Percentiles rank a stretch among this genome's conserved stretches.
Evolutionary conservation across 768 basidiomycete species (phyloP).

Genomic region (Boletus rufocinnamomeus): DNA sequence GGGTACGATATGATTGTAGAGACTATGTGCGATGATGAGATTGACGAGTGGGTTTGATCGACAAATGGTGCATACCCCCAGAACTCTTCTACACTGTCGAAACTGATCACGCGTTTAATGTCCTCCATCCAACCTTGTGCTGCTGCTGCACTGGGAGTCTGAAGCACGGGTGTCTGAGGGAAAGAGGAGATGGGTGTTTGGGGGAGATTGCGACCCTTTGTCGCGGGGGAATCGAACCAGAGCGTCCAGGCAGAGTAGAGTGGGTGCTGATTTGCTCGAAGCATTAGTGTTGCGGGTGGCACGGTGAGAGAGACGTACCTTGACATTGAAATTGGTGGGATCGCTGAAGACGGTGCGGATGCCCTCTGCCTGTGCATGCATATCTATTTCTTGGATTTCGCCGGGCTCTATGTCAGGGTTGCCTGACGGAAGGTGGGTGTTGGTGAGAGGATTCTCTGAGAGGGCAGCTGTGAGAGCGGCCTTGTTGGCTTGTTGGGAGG

Average conservation of each 20-base stretch:
- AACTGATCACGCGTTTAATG: constrained; percentile 93
- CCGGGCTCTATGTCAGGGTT: constrained; percentile 65
- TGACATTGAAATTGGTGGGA: constrained; percentile 93
- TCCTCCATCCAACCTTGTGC: constrained; percentile 98
- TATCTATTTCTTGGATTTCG: constrained; percentile 85
- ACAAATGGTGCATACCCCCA: constrained; percentile 76
- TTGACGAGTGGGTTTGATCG: neutral
- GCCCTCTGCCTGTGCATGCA: constrained; percentile 78
- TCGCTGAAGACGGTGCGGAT: constrained; percentile 94
- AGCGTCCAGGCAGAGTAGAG: constrained; percentile 95
- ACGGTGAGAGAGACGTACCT: constrained; percentile 50
- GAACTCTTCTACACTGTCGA: constrained; percentile 98
- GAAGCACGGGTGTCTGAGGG: constrained; percentile 70
- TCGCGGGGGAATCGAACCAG: constrained; percentile 95
- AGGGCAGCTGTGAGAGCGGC: constrained; percentile 77
- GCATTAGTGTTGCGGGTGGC: constrained; percentile 1
- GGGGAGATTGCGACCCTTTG: constrained; percentile 86
- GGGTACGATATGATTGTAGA: constrained; percentile 97
- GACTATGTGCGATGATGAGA: constrained; percentile 43
- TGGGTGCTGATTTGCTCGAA: constrained; percentile 64
- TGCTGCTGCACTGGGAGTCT: constrained; percentile 70
- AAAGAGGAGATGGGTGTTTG: constrained; percentile 81
- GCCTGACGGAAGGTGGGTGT: constrained; percentile 17
- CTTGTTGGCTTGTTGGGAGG: constrained; percentile 77
- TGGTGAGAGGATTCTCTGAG: constrained; percentile 48